Evolutionary conservation across 2,329 filamentous ascomycete species (phyloP).

Genomic region (Teratosphaeria gauchensis): DNA sequence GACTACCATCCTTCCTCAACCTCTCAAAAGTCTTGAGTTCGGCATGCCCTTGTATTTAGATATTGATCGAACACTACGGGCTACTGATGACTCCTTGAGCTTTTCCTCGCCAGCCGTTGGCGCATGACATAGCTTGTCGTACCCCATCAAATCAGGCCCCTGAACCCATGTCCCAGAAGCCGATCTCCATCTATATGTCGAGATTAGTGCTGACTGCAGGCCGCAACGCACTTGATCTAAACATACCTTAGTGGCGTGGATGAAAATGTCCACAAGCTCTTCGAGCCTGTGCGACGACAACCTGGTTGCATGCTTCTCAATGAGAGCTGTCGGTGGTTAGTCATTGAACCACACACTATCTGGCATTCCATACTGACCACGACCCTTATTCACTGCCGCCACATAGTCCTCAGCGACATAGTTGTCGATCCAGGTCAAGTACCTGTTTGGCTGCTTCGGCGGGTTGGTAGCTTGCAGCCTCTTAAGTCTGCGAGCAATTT

Average conservation of each 20-base stretch:
- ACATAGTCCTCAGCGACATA: constrained; percentile 75
- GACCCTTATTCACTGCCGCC: constrained; percentile 60
- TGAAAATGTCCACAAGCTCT: constrained; percentile 73
- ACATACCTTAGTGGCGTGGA: constrained; percentile 71
- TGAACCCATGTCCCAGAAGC: constrained; percentile 61
- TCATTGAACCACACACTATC: constrained; percentile 3
- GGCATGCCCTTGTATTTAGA: too few relatives aligned
- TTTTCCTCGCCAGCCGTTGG: background rate
- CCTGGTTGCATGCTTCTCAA: constrained; percentile 64
- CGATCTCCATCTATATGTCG: constrained; percentile 55
- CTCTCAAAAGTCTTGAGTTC: too few relatives aligned
- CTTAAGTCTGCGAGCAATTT: constrained; percentile 62
- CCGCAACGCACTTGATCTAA: background rate
- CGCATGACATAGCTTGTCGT: too few relatives aligned
- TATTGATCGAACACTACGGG: too few relatives aligned
- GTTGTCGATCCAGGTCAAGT: constrained; percentile 87
- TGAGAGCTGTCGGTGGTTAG: constrained; percentile 43
- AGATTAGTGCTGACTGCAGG: background rate
- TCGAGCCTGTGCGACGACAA: constrained; percentile 70
- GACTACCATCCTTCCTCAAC: too few relatives aligned
- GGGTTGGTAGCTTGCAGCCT: constrained; percentile 46
- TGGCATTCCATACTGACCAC: constrained; percentile 41
- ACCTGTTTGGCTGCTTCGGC: constrained; percentile 36
- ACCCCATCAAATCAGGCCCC: background rate
- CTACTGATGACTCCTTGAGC: too few relatives aligned